Conservation (phyloP, 139 green algal species). For the Chlamydomonas sphaeroides region DNA sequence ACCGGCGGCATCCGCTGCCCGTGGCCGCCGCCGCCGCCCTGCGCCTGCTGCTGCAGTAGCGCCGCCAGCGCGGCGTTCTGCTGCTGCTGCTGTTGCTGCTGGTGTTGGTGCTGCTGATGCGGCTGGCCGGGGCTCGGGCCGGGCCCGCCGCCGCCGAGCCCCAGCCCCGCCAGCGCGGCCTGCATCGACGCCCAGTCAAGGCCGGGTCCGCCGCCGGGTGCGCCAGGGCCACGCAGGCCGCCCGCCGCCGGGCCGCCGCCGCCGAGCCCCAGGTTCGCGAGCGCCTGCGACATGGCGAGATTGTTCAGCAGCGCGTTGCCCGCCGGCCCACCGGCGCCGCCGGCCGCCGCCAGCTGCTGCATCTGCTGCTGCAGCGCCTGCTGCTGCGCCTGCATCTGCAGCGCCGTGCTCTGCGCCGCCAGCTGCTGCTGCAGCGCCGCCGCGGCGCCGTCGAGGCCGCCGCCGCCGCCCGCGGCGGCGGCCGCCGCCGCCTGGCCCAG, state of each 20-base stretch:
- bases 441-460: constrained; percentile 1
- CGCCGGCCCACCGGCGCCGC: background rate
- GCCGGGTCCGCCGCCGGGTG: background rate
- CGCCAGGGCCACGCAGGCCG: background rate
- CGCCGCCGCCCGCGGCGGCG: background rate
- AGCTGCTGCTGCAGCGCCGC: background rate
- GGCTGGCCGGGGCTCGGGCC: background rate
- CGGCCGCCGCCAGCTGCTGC: constrained; percentile 21
- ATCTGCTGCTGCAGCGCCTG: constrained; percentile 17
- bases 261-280: background rate
- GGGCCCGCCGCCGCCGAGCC: background rate
- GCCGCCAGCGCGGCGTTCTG: background rate
- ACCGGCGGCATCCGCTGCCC: background rate
- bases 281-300: constrained; percentile 51
- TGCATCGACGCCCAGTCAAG: constrained; percentile 4
- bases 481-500: background rate
- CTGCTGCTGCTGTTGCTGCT: background rate
- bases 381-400: constrained; percentile 23
- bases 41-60: constrained; percentile 9
- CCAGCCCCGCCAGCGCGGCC: background rate
- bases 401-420: constrained; percentile 3
- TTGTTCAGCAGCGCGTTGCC: constrained; percentile 38
- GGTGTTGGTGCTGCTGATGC: constrained; percentile 13
- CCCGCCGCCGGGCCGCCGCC: background rate
- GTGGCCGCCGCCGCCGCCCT: background rate